These are phyloP conservation scores for Penicillium rolfsii DNA, from an alignment of 2,329 filamentous ascomycete genomes.

Conservation along the genomic window DNA sequence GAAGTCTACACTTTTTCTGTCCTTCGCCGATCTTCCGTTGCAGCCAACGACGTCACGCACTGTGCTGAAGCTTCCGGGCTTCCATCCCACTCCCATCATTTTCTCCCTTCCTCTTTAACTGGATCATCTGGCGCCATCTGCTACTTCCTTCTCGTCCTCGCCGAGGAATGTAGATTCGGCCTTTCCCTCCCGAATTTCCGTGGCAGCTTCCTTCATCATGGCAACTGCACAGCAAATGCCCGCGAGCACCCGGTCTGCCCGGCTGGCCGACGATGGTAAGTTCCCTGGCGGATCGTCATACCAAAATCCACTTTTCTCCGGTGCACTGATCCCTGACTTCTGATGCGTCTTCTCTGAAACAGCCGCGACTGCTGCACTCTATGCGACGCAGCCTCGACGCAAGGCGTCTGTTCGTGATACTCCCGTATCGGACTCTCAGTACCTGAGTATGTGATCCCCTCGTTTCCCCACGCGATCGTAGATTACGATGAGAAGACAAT, in stretches of 20 bases:
- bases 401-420: constrained; percentile 34
- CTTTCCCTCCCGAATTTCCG: constrained; percentile 11
- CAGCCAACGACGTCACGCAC: constrained; percentile 40
- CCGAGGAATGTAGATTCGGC: constrained; percentile 14
- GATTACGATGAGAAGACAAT: not conserved
- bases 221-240: constrained; percentile 36
- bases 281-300: constrained; percentile 14
- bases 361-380: constrained; percentile 66
- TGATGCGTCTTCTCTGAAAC: constrained; percentile 14
- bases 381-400: constrained; percentile 53
- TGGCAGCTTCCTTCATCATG: constrained; percentile 27
- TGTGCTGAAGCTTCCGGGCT: constrained; percentile 32
- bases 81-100: constrained; percentile 23
- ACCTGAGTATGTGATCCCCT: constrained; percentile 28
- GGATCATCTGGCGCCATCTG: not conserved
- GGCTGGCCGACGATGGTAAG: constrained; percentile 43
- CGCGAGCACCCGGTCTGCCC: constrained; percentile 31
- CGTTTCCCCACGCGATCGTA: not conserved
- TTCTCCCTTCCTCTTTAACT: constrained; percentile 6
- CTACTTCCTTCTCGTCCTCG: not conserved
- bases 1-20: not conserved
- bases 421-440: constrained; percentile 22
- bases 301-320: not conserved
- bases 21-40: constrained; percentile 29
- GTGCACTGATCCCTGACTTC: constrained; percentile 14